Conservation (phyloP, 805 yeast genomes). For the Dipodascus geniculatus region DNA sequence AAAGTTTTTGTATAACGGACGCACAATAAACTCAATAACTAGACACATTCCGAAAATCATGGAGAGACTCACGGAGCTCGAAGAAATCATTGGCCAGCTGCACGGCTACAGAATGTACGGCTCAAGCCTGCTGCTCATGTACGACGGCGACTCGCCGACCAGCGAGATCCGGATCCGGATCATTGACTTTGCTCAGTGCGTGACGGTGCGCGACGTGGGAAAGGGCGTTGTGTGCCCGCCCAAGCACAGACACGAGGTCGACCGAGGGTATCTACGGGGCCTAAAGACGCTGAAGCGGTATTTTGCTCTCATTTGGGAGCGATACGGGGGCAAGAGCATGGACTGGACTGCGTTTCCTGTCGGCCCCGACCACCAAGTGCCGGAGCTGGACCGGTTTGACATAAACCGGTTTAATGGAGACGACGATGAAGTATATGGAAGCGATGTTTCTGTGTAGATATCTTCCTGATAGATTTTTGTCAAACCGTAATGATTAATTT, state of each 20-base stretch:
- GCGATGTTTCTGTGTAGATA: constrained; percentile 12
- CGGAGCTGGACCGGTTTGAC: constrained; percentile 13
- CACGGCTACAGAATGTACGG: constrained; percentile 85
- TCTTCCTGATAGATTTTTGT: not conserved
- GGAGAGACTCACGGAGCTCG: constrained; percentile 46
- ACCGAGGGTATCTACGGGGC: constrained; percentile 80
- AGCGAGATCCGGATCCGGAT: constrained; percentile 41
- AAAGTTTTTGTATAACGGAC: constrained; percentile 73
- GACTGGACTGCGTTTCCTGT: too few species aligned
- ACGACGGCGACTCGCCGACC: constrained; percentile 46
- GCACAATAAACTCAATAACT: constrained; percentile 41
- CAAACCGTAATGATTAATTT: not conserved
- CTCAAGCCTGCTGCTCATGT: constrained; percentile 76
- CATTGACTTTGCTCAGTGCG: constrained; percentile 93
- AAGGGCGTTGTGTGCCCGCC: constrained; percentile 41
- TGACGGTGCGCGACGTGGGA: constrained; percentile 43
- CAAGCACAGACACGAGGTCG: constrained; percentile 46
- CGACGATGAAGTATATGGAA: constrained; percentile 1
- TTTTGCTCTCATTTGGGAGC: constrained; percentile 28
- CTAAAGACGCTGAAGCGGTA: constrained; percentile 56
- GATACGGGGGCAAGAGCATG: not conserved
- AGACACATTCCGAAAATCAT: constrained; percentile 59
- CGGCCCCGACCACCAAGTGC: too few species aligned
- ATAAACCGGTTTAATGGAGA: constrained; percentile 7
- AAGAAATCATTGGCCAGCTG: constrained; percentile 40